A percentile compares a stretch with the other conserved stretches of the same genome.
Evolutionary conservation across 805 yeast genomes (phyloP).

Genomic region (Kuraishia borneana): DNA sequence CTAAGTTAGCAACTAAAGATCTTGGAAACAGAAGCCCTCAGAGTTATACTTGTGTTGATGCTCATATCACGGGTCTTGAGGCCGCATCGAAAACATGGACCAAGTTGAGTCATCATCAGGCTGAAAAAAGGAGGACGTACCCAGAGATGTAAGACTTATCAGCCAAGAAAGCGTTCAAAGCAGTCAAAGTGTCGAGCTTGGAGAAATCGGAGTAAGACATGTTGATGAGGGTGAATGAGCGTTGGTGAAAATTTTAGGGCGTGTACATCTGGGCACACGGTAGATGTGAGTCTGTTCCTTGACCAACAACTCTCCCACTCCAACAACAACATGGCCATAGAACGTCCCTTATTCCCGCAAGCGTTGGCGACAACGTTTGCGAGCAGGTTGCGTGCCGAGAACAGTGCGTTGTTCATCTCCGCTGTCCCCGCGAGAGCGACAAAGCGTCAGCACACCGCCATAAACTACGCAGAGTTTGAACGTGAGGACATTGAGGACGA

Average conservation of each 20-base stretch:
- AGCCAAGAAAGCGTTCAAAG: conserved; percentile 78
- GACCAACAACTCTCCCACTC: not conserved
- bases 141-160: conserved; percentile 94
- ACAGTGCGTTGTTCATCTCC: conserved; percentile 61
- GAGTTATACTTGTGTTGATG: conserved; percentile 32
- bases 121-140: conserved; percentile 40
- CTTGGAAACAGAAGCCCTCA: not conserved
- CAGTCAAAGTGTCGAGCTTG: conserved; percentile 57
- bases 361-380: conserved; percentile 69
- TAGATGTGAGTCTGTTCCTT: not conserved
- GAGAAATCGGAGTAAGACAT: conserved; percentile 81
- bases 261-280: not conserved
- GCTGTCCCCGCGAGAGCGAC: conserved; percentile 71
- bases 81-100: conserved; percentile 98
- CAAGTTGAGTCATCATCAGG: conserved; percentile 63
- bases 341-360: conserved; percentile 45
- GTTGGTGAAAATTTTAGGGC: not conserved
- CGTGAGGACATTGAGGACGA: conserved; percentile 31
- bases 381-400: conserved; percentile 60
- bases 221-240: conserved; percentile 8
- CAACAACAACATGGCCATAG: conserved; percentile 5
- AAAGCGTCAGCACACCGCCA: conserved; percentile 57
- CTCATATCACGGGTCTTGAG: conserved; percentile 93
- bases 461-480: conserved; percentile 80
- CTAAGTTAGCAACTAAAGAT: conserved; percentile 23